These are phyloP conservation scores for Wickerhamiella bombiphila DNA, from an alignment of 805 yeast species.

Conservation along the genomic window DNA sequence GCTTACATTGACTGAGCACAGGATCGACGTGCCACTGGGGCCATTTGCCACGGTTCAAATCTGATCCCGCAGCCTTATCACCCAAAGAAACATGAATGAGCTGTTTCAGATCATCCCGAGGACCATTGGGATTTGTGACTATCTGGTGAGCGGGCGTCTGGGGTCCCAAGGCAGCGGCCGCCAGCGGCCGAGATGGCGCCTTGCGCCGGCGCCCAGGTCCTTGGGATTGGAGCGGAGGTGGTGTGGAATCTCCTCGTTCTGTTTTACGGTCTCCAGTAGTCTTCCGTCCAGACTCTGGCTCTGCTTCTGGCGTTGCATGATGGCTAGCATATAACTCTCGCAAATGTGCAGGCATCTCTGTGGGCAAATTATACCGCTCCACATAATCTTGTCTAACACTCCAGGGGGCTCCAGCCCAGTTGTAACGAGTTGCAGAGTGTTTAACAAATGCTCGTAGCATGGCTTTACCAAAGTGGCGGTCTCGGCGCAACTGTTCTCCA, in stretches of 20 bases:
- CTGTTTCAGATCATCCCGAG: constrained; percentile 1
- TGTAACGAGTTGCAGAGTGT: constrained; percentile 58
- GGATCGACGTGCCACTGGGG: constrained; percentile 15
- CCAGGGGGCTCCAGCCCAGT: constrained; percentile 92
- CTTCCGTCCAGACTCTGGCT: neutral
- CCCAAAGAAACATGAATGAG: constrained; percentile 1
- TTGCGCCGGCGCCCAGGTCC: neutral
- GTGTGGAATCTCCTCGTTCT: neutral
- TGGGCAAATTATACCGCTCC: constrained; percentile 41
- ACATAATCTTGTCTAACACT: constrained; percentile 71
- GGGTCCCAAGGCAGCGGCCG: too few species aligned
- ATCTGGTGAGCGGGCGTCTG: too few species aligned
- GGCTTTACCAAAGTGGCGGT: constrained; percentile 82
- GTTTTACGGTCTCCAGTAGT: neutral
- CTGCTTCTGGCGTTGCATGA: neutral
- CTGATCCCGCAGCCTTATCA: neutral
- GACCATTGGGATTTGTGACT: too few species aligned
- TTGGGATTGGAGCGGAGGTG: neutral
- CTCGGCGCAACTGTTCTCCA: too few species aligned
- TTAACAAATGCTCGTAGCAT: constrained; percentile 78
- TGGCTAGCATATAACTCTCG: constrained; percentile 1
- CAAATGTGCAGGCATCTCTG: constrained; percentile 11
- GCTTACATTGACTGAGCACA: constrained; percentile 5
- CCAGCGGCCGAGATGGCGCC: too few species aligned
- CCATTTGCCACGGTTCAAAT: constrained; percentile 9